Evolutionary conservation across 2,329 filamentous ascomycete species (phyloP).

Genomic region (Alternaria gansuensis): DNA sequence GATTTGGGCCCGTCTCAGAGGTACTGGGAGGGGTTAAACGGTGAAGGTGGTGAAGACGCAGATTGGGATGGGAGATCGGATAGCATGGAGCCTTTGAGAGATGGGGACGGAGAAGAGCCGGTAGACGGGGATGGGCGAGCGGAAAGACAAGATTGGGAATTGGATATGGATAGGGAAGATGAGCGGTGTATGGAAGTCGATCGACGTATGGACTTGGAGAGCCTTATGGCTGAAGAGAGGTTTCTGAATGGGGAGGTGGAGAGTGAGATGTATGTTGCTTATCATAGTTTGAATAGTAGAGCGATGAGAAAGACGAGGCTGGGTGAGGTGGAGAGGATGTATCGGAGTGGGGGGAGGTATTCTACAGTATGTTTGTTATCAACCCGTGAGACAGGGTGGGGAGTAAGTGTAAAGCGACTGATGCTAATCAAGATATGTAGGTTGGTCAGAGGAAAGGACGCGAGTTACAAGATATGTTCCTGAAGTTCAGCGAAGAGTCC

Average conservation of each 20-base stretch:
- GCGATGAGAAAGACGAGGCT: slow-evolving; percentile 4
- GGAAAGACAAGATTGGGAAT: not conserved
- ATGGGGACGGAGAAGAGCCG: not conserved
- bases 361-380: slow-evolving; percentile 14
- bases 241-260: not conserved
- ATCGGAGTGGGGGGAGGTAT: slow-evolving; percentile 5
- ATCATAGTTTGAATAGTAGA: slow-evolving; percentile 2
- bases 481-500: not conserved
- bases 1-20: not conserved
- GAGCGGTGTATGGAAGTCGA: not conserved
- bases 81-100: slow-evolving; percentile 7
- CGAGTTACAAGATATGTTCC: not conserved
- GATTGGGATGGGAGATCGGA: not conserved
- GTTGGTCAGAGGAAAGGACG: not conserved
- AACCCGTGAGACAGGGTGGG: not conserved
- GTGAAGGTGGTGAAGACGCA: not conserved
- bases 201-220: not conserved
- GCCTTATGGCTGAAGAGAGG: not conserved
- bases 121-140: not conserved
- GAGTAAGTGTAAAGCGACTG: not conserved
- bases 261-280: slow-evolving; percentile 1
- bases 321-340: slow-evolving; percentile 6
- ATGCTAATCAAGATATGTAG: not conserved
- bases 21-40: not conserved
- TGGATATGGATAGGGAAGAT: not conserved